Conservation (phyloP, 2,329 filamentous ascomycete species). For the Aspergillus brunneoviolaceus region DNA sequence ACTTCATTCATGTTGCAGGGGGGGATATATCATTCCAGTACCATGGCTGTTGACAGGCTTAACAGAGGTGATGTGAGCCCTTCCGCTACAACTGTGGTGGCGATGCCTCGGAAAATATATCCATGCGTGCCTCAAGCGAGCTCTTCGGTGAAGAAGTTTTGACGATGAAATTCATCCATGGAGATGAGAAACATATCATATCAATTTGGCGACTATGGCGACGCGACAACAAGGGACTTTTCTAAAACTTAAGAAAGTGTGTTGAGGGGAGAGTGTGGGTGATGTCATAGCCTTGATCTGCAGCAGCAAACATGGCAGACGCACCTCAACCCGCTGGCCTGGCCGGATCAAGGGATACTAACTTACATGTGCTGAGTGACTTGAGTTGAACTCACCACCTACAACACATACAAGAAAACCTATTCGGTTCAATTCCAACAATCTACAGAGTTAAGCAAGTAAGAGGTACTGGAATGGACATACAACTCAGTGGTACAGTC, state of each 20-base stretch:
- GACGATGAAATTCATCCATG: too few species aligned
- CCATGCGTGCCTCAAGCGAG: background rate
- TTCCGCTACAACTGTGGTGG: background rate
- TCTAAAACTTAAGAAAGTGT: background rate
- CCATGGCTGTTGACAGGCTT: background rate
- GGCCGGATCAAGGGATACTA: background rate
- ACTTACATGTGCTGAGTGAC: background rate
- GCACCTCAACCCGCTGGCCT: background rate
- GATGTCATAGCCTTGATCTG: conserved; percentile 6
- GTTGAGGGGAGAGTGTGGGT: background rate
- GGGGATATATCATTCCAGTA: background rate
- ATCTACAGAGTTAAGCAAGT: too few species aligned
- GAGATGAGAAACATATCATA: too few species aligned
- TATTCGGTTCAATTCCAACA: background rate
- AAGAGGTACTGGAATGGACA: background rate
- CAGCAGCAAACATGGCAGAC: conserved; percentile 5
- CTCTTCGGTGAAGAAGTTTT: too few species aligned
- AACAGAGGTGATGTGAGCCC: background rate
- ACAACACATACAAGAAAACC: background rate
- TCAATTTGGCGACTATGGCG: too few species aligned
- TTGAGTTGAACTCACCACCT: too few species aligned
- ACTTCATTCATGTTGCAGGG: background rate
- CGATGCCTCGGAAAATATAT: background rate
- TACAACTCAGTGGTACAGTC: too few species aligned
- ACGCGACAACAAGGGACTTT: background rate